Evolutionary conservation across 148 eudicot species (phyloP), one percentile per base, ranked within the genome.

Genomic region (Persicaria tinctoria): DNA sequence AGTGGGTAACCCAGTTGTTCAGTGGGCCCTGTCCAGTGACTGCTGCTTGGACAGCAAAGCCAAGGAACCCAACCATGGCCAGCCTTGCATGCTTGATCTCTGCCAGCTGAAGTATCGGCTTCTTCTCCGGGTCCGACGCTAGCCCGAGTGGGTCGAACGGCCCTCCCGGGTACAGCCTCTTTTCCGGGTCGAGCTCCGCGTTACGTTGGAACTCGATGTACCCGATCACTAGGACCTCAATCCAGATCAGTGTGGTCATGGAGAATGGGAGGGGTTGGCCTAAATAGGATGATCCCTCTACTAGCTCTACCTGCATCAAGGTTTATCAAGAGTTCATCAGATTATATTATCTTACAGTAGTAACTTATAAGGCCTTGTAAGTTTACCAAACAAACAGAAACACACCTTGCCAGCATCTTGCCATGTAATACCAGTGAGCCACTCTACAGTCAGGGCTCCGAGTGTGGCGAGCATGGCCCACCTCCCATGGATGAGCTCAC

Each of bases 381-480:
- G 41, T 32, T 32, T 32, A 32, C 41, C 41, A 32, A 32, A 32
- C 41, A 32, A 32, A 32, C 41, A 32, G 54, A 41, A 63, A 18
- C 0, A 53, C 86, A 95, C 99, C 97, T 95, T 95, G 80, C 99
- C 99, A 14, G 99, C 99, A 64, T 95, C 99, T 85, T 95, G 99
- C 99, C 99, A 95, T 4, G 99, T 90, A 50, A 95, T 79, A 75
- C 99, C 99, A 50, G 99, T 95, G 78, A 95, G 92, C 86, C 92
- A 87, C 86, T 95, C 97, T 66, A 95, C 99, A 32, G 90, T 81
- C 23, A 95, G 78, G 0, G 99, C 97, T 32, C 99, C 99, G 64
- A 95, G 94, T 11, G 96, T 89, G 50, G 97, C 99, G 81, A 95
- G 79, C 99, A 95, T 95, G 45, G 99, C 99, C 99, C 97, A 95